Base-by-base conservation (phyloP, 495 filamentous ascomycete species). In the Paragyromitra xinjiangensis region DNA sequence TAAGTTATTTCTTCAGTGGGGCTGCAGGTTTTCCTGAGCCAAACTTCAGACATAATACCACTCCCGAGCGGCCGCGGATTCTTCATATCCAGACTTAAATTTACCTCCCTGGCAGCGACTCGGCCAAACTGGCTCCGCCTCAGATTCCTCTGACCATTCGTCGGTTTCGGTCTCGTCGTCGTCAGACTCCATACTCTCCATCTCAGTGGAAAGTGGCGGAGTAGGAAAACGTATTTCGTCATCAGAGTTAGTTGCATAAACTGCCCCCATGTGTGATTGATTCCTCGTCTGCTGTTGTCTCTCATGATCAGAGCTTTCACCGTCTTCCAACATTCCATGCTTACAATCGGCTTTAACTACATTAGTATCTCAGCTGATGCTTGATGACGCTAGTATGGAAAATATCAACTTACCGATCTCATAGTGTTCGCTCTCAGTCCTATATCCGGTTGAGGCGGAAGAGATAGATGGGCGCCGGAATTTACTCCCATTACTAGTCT, bases 1-100 rank as follows among this genome's bases (percentile, higher is more conserved):
- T 24, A 56, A 56, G 11, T 22, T 12, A 26, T 3, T 24, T 19
- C 53, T 26, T 56, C 53, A 11, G 19, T 24, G 4, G 12, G 24
- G 24, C 53, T 26, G 48, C n/a, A 19, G 12, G 6, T 14, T 0
- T 55, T 26, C 6, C 22, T 9, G 24, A 2, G 8, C 11, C 19
- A 26, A 26, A 12, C 29, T 16, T 61, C 7, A 61, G 12, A 61
- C 26, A 61, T 61, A 61, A 39, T 61, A 61, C 26, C 29, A 37
- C 0, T 37, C 29, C 9, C 56, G 12, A 4, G 26, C 56, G 1
- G 14, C 29, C 1, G 5, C 7, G 14, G 56, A 61, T n/a, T 61
- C 56, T 1, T 39, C 1, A 29, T 37, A 61, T 61, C 56, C 56
- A 4, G 56, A 61, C 56, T 61, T 61, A 11, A 61, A 61, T 14